These are phyloP conservation scores for Botrytis galanthina DNA, from an alignment of 2,329 filamentous ascomycete species.

Conservation along the genomic window DNA sequence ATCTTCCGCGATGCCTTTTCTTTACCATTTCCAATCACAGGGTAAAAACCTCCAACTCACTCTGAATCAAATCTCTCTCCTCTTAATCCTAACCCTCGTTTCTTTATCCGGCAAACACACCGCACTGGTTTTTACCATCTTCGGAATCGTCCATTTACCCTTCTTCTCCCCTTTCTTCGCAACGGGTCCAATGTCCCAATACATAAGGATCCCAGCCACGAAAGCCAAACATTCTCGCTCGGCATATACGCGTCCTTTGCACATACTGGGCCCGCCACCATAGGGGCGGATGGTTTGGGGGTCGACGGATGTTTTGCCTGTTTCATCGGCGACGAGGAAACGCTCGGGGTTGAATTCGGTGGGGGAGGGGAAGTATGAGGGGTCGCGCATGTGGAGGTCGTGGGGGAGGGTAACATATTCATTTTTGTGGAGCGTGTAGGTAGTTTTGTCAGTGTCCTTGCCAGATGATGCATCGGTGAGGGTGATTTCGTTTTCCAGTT, in stretches of 20 bases:
- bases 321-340: slow-evolving; percentile 41
- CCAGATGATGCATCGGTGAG: slow-evolving; percentile 27
- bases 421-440: slow-evolving; percentile 44
- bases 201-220: slow-evolving; percentile 50
- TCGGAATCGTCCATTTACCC: slow-evolving; percentile 50
- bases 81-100: slow-evolving; percentile 53
- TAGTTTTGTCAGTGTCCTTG: slow-evolving; percentile 34
- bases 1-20: background rate
- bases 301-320: background rate
- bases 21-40: background rate
- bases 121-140: slow-evolving; percentile 46
- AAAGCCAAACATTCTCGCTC: slow-evolving; percentile 51
- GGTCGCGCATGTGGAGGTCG: slow-evolving; percentile 45
- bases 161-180: slow-evolving; percentile 36
- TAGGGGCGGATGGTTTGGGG: slow-evolving; percentile 46
- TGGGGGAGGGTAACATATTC: slow-evolving; percentile 46
- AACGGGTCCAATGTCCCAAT: slow-evolving; percentile 55
- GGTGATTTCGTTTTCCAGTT: slow-evolving; percentile 41
- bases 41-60: background rate
- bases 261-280: slow-evolving; percentile 49
- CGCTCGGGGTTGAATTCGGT: slow-evolving; percentile 45
- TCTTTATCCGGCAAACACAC: slow-evolving; percentile 52
- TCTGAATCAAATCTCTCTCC: slow-evolving; percentile 34
- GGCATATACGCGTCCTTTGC: slow-evolving; percentile 50
- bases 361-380: slow-evolving; percentile 41